A percentile compares a stretch with the other conserved stretches of the same genome.
phyloP scores from a whole-genome alignment of 176 grass and related monocot genomes.

The Zoysia pacifica region DNA sequence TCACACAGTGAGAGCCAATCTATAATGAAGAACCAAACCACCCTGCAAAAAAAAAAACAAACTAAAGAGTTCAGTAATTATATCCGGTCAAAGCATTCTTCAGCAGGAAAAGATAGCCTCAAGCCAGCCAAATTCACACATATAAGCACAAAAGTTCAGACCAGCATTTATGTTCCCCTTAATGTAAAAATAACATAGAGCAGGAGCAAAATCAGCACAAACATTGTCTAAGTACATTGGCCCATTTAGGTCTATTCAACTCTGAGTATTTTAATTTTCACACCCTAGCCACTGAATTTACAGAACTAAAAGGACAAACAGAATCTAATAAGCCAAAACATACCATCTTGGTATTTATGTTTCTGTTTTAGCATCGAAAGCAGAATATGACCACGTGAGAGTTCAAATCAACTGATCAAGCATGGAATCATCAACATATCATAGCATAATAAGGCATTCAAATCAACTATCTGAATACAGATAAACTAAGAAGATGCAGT shows the following conservation, averaged over 20 bases:
- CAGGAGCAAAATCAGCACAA: not conserved
- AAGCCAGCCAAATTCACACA: not conserved
- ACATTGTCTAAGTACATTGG: not conserved
- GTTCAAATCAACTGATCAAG: no score
- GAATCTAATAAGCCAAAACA: not conserved
- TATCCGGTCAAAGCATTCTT: not conserved
- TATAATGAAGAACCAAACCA: not conserved
- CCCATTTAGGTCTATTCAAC: not conserved
- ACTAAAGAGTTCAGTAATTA: not conserved
- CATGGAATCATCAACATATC: not conserved
- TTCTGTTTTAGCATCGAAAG: no score
- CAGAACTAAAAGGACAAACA: not conserved
- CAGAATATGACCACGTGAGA: no score
- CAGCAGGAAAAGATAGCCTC: not conserved
- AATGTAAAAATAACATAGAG: not conserved
- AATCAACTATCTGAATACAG: not conserved
- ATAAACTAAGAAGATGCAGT: not conserved
- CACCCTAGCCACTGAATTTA: not conserved
- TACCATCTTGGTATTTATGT: no score
- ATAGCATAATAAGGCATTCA: not conserved
- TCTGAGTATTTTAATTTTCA: not conserved
- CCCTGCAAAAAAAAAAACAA: conserved; percentile 14
- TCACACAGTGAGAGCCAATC: not conserved
- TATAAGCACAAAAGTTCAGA: not conserved
- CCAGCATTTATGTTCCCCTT: not conserved